Base-by-base conservation (phyloP, 1,139 yeast species). In the Arxiozyma telluris region DNA sequence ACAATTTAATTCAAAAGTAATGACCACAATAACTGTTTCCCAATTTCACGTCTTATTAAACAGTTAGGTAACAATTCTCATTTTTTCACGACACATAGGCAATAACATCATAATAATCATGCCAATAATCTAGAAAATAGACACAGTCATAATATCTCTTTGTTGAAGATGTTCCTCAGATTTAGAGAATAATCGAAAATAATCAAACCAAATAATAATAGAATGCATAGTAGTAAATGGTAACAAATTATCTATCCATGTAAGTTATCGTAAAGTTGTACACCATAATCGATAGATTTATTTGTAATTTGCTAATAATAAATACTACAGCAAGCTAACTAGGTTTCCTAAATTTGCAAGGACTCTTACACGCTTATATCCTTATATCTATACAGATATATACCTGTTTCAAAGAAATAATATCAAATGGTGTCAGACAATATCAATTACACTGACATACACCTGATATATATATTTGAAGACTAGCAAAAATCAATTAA, bases 71-170 rank as follows among this genome's bases (percentile, higher is more conserved):
- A 56, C 11, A 63, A 66, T 58, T 80, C 84, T 76, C 79, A 80
- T 60, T 75, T 72, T 15, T 81, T 81, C 78, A 57, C 78, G 78
- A 63, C 82, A 78, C 47, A 81, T 66, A 11, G 82, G 81, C 2
- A 84, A 84, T 20, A 77, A 69, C 81, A 81, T 80, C 84, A 81
- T 81, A 18, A 78, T 71, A 18, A 81, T 71, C 55, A 80, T 64
- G 0, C 84, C 84, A 11, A 79, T 66, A 1, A 81, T 79, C 30
- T 80, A 65, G 0, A 84, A 84, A 9, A 76, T 50, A 11, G 58
- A 55, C n/a, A 56, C 58, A 6, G 55, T 55, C 2, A 56, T 54
- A 21, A 54, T 41, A 25, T 41, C 54, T 9, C 27, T 23, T 44
- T 49, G 50, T 7, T 49, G 44, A 56, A 56, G 25, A 50, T 25